A percentile compares a stretch with the other conserved stretches of the same genome.
Evolutionary conservation across 805 yeast species (phyloP).

Genomic region (Tetrapisispora fleetii): DNA sequence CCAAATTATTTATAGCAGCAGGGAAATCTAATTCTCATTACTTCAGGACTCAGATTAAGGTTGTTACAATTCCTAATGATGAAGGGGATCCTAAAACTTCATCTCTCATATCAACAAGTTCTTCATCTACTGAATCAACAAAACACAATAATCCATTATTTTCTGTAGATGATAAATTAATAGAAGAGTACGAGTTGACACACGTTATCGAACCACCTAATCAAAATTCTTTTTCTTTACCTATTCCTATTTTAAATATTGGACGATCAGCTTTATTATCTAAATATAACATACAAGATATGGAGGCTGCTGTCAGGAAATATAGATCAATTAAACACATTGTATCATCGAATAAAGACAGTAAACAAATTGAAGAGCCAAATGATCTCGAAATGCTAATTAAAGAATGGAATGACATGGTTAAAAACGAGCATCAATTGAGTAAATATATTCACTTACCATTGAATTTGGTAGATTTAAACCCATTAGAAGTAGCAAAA

Average conservation of each 20-base stretch:
- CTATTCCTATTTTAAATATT: conserved; percentile 21
- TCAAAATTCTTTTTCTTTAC: conserved; percentile 32
- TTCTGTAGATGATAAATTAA: conserved; percentile 37
- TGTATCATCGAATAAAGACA: background rate
- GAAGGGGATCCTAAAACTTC: background rate
- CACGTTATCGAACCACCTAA: conserved; percentile 27
- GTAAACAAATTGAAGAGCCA: background rate
- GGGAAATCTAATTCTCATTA: conserved; percentile 6
- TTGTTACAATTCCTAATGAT: background rate
- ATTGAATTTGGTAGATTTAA: conserved; percentile 34
- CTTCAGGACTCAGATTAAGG: conserved; percentile 31
- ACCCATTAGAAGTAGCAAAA: conserved; percentile 67
- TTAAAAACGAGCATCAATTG: background rate
- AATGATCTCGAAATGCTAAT: conserved; percentile 1
- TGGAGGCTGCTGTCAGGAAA: conserved; percentile 40
- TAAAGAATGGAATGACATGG: conserved; percentile 5
- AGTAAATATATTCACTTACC: conserved; percentile 7
- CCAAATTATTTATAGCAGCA: conserved; percentile 36
- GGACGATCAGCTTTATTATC: conserved; percentile 32
- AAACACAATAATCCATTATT: conserved; percentile 16
- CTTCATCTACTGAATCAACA: conserved; percentile 6
- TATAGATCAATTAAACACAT: conserved; percentile 31
- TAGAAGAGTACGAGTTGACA: conserved; percentile 50
- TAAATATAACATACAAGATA: conserved; percentile 26
- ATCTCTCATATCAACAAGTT: conserved; percentile 16